These are phyloP conservation scores for Luvunga scandens DNA, from an alignment of 345 rosid genomes.

Conservation along the genomic window DNA sequence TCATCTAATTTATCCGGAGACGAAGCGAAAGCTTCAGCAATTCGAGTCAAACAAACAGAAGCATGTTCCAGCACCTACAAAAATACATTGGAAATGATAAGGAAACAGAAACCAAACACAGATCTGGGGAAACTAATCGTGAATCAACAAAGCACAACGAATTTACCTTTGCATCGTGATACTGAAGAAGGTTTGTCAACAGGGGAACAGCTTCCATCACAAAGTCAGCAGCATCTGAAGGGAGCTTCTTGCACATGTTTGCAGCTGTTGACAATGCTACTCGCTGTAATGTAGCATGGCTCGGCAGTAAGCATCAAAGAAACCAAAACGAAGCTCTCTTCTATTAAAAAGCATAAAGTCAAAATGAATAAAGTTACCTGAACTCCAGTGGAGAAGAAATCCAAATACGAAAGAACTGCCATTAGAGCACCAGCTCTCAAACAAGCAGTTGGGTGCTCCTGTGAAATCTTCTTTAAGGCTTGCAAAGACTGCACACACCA, in stretches of 20 bases:
- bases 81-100: constrained; percentile 7
- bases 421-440: constrained; percentile 98
- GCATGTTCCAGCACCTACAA: constrained; percentile 96
- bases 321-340: neutral
- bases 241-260: constrained; percentile 99
- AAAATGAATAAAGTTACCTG: constrained; percentile 45
- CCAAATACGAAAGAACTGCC: constrained; percentile 98
- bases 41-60: constrained; percentile 94
- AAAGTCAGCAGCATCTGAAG: constrained; percentile 98
- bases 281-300: constrained; percentile 48
- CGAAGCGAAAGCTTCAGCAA: constrained; percentile 96
- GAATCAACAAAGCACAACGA: neutral
- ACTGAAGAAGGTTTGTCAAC: constrained; percentile 94
- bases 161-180: constrained; percentile 88
- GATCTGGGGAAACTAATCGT: neutral
- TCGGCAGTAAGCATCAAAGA: neutral
- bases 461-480: constrained; percentile 98
- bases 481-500: constrained; percentile 72
- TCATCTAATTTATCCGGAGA: constrained; percentile 89
- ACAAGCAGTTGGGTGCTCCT: constrained; percentile 99
- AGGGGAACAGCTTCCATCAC: constrained; percentile 99
- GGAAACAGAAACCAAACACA: neutral
- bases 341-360: neutral
- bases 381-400: constrained; percentile 99
- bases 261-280: constrained; percentile 99